These are phyloP conservation scores for Alternaria gaisen DNA, from an alignment of 2,329 filamentous ascomycete genomes.

Conservation along the genomic window DNA sequence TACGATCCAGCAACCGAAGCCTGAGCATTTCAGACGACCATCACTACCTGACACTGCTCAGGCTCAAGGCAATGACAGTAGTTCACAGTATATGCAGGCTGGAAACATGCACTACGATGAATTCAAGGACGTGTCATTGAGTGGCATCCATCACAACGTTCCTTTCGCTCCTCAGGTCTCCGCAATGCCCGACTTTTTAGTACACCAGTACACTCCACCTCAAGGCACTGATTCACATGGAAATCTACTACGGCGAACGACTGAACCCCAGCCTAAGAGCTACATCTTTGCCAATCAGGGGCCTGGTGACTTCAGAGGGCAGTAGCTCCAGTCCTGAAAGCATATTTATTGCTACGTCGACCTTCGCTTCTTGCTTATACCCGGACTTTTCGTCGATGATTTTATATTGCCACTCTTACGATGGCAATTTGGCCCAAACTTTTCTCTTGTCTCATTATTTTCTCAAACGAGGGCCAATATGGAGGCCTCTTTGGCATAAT, in stretches of 20 bases:
- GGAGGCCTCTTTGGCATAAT: constrained; percentile 13
- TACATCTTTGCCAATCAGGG: constrained; percentile 60
- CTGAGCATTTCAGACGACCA: constrained; percentile 47
- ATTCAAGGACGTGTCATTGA: constrained; percentile 38
- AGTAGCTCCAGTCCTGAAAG: constrained; percentile 8
- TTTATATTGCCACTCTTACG: neutral
- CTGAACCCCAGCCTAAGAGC: constrained; percentile 53
- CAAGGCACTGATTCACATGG: constrained; percentile 48
- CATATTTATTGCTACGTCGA: neutral
- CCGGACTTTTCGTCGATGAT: constrained; percentile 13
- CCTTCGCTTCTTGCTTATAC: constrained; percentile 18
- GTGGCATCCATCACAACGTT: constrained; percentile 44
- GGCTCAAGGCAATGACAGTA: constrained; percentile 31
- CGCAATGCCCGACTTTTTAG: constrained; percentile 52
- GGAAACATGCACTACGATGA: constrained; percentile 42
- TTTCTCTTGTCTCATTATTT: constrained; percentile 3
- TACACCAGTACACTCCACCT: constrained; percentile 59
- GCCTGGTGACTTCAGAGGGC: constrained; percentile 52
- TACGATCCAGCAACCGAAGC: constrained; percentile 47
- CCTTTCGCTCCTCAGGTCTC: constrained; percentile 45
- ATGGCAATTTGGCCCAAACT: constrained; percentile 2
- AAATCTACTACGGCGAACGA: constrained; percentile 36
- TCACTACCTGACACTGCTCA: constrained; percentile 47
- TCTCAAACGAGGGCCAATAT: neutral
- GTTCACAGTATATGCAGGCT: constrained; percentile 35